Percentiles rank a stretch among this genome's conserved stretches.
Evolutionary conservation across 129 eudicot species (phyloP).

Genomic region (Sambucus nigra): DNA sequence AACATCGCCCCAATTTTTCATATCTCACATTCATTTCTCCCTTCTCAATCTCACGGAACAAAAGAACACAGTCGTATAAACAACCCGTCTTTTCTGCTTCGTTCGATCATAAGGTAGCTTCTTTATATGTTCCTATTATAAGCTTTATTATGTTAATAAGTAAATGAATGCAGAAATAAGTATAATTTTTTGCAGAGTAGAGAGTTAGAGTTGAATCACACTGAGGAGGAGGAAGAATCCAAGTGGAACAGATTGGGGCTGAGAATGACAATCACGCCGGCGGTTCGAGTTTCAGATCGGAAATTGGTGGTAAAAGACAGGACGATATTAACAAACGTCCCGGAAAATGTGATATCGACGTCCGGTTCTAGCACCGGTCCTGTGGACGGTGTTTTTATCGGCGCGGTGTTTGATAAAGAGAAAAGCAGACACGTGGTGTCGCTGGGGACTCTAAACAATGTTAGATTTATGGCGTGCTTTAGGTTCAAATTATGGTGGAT

Average conservation of each 20-base stretch:
- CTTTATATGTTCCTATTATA: not conserved
- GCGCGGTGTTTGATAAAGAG: conserved; percentile 40
- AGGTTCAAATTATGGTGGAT: conserved; percentile 89
- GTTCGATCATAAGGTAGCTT: not conserved
- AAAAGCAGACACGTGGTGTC: conserved; percentile 55
- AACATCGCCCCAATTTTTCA: not conserved
- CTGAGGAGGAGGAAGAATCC: conserved; percentile 3
- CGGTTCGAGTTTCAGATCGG: conserved; percentile 34
- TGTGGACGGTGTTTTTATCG: conserved; percentile 52
- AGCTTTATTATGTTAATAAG: not conserved
- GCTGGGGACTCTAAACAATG: conserved; percentile 48
- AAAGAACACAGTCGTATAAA: not conserved
- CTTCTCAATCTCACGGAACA: not conserved
- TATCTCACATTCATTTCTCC: not conserved
- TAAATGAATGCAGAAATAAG: not conserved
- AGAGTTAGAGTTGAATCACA: conserved; percentile 10
- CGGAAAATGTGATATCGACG: conserved; percentile 42
- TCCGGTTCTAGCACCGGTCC: conserved; percentile 50
- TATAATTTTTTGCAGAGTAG: not conserved
- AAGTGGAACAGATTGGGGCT: conserved; percentile 4
- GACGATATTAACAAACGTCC: conserved; percentile 46
- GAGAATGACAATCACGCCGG: conserved; percentile 63
- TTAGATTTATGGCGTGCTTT: conserved; percentile 72
- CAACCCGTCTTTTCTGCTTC: not conserved
- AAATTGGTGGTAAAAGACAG: conserved; percentile 48